phyloP scores from a whole-genome alignment of 495 filamentous ascomycete genomes.

The Alectoria sarmentosa region DNA sequence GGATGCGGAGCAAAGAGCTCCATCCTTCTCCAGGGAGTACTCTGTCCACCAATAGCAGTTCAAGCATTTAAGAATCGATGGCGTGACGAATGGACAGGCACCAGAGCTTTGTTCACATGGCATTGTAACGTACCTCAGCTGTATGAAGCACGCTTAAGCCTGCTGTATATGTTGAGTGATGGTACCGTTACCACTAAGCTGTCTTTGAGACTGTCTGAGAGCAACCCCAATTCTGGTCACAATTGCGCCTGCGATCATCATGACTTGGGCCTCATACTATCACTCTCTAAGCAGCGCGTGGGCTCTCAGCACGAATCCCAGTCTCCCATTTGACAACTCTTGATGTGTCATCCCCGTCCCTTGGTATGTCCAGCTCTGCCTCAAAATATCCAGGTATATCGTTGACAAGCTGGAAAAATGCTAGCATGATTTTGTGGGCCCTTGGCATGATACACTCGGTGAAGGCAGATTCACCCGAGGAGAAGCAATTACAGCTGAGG shows the following conservation, averaged over 20 bases:
- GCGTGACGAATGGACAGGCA: neutral
- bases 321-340: constrained; percentile 5
- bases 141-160: neutral
- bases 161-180: neutral
- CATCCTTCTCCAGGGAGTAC: neutral
- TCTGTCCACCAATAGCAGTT: neutral
- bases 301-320: constrained; percentile 8
- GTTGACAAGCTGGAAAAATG: constrained; percentile 37
- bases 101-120: neutral
- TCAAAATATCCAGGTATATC: constrained; percentile 32
- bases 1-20: neutral
- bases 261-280: neutral
- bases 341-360: constrained; percentile 10
- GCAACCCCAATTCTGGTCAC: neutral
- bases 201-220: neutral
- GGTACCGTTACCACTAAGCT: neutral
- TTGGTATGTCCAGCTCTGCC: constrained; percentile 13
- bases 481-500: constrained; percentile 44
- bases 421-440: constrained; percentile 35
- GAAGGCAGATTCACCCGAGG: constrained; percentile 37
- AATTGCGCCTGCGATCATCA: no score
- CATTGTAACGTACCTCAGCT: neutral
- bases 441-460: constrained; percentile 37
- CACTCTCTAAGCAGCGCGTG: constrained; percentile 6
- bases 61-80: neutral